Evolutionary conservation across 495 filamentous ascomycete genomes (phyloP).

Genomic region (Saxophila tyrrhenica): DNA sequence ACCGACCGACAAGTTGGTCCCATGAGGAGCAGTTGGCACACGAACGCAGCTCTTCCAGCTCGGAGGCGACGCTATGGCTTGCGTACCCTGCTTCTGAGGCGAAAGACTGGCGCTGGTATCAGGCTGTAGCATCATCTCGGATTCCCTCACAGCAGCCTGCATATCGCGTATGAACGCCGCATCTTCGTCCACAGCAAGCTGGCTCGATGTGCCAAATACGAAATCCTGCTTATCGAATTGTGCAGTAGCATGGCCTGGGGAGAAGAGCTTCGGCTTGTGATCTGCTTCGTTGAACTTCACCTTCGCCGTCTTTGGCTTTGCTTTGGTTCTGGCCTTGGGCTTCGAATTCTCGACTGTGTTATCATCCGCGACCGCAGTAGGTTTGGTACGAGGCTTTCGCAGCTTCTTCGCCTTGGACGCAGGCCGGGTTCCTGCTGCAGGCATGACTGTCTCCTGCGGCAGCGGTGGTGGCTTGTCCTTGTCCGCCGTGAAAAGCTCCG

Average conservation of each 20-base stretch:
- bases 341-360: constrained; percentile 22
- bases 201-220: constrained; percentile 86
- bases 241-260: constrained; percentile 59
- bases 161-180: constrained; percentile 55
- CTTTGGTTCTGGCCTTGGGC: constrained; percentile 26
- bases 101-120: neutral
- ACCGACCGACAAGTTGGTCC: constrained; percentile 11
- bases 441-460: neutral
- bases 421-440: neutral
- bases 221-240: constrained; percentile 65
- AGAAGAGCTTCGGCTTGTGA: constrained; percentile 39
- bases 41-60: constrained; percentile 12
- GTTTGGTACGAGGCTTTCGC: constrained; percentile 17
- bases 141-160: constrained; percentile 57
- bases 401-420: constrained; percentile 7
- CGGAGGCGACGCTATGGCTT: neutral
- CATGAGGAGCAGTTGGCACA: constrained; percentile 18
- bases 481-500: too few relatives aligned
- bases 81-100: neutral
- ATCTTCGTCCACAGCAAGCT: constrained; percentile 67
- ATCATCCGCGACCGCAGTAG: neutral
- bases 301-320: constrained; percentile 36
- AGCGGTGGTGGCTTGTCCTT: too few relatives aligned
- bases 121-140: constrained; percentile 25
- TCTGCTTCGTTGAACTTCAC: constrained; percentile 35